These are phyloP conservation scores for Cryphonectria carpinicola DNA, from an alignment of 2,329 filamentous ascomycete species.

Conservation along the genomic window DNA sequence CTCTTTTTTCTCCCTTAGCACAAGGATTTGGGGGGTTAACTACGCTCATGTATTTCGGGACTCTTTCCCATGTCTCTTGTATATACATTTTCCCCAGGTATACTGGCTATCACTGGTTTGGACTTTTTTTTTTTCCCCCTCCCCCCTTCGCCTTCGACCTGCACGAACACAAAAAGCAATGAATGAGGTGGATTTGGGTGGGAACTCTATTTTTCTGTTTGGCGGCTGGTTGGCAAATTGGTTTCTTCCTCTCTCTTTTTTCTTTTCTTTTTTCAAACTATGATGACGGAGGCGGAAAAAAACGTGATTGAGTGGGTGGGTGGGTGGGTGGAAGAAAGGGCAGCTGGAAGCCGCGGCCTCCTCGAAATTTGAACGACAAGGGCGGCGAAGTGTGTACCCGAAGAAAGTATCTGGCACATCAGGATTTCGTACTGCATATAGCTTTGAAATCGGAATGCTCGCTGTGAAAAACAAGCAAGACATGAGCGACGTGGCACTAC, in stretches of 20 bases:
- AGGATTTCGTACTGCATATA: conserved; percentile 8
- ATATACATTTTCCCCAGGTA: background rate
- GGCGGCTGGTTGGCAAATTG: background rate
- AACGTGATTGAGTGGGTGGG: background rate
- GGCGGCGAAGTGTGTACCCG: background rate
- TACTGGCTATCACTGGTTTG: background rate
- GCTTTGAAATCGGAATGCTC: background rate
- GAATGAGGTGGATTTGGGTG: background rate
- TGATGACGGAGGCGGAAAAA: background rate
- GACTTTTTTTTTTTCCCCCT: background rate
- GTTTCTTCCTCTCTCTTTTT: too few relatives aligned
- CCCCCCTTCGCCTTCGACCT: background rate
- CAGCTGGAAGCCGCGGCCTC: background rate
- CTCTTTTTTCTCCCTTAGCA: background rate
- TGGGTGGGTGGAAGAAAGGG: background rate
- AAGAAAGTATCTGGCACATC: background rate
- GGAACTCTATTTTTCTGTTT: background rate
- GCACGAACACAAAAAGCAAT: background rate
- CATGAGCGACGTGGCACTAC: conserved; percentile 2
- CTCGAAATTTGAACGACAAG: background rate
- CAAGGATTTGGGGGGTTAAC: background rate
- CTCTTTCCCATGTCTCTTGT: background rate
- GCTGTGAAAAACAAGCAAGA: background rate
- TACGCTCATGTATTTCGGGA: background rate
- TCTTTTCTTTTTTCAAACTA: background rate